Conservation (phyloP, 225 moss, liverwort and hornwort genomes). For the Neckera pumila region DNA sequence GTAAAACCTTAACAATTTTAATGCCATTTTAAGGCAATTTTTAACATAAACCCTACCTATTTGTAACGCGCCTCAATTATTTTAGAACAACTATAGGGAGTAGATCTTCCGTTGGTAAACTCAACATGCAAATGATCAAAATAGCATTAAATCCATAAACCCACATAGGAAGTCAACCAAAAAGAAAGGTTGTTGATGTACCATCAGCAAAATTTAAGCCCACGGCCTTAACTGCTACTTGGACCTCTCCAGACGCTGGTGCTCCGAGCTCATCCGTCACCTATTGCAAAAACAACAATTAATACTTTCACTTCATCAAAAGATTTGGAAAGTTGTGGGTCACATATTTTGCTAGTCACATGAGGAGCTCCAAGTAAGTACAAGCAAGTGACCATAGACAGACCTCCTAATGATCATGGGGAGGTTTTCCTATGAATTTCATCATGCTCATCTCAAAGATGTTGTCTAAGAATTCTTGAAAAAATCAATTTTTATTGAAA, state of each 20-base stretch:
- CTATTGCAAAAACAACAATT: background rate
- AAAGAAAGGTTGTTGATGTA: background rate
- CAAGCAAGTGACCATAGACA: background rate
- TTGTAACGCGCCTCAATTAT: background rate
- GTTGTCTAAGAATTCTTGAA: background rate
- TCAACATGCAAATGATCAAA: background rate
- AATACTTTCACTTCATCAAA: background rate
- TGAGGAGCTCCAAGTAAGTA: background rate
- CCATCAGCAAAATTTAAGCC: constrained; percentile 49
- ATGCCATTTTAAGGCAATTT: background rate
- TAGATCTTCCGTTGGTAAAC: background rate
- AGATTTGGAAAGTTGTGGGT: background rate
- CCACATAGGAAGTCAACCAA: background rate
- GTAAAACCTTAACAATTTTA: background rate
- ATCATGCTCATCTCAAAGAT: background rate
- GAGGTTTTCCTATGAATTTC: background rate
- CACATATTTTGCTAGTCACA: too few relatives aligned
- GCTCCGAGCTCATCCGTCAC: constrained; percentile 23
- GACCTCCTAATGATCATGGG: background rate
- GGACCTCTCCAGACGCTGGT: constrained; percentile 36
- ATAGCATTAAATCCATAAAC: background rate
- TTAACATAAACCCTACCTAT: background rate
- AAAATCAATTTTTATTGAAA: background rate
- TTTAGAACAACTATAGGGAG: background rate
- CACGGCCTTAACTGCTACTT: constrained; percentile 41